phyloP scores from a whole-genome alignment of 1,284 basidiomycete genomes.

The Naganishia sp. region DNA sequence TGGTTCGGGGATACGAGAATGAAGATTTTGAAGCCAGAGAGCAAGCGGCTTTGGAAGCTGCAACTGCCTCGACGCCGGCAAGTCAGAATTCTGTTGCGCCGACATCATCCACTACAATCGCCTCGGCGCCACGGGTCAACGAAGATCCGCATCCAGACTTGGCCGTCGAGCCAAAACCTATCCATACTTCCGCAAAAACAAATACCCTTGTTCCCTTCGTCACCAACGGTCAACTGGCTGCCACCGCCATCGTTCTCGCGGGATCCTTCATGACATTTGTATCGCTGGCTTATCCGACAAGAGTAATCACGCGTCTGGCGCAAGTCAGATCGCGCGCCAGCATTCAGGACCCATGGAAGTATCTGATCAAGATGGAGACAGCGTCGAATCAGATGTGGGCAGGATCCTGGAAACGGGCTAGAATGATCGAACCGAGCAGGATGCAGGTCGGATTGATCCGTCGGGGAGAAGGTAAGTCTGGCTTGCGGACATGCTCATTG shows the following conservation, averaged over 20 bases:
- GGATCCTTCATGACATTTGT: constrained; percentile 27
- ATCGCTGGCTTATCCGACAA: constrained; percentile 21
- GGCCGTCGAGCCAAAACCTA: neutral
- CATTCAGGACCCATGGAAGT: neutral
- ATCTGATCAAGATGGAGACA: constrained; percentile 31
- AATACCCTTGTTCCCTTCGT: constrained; percentile 12
- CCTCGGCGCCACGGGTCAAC: neutral
- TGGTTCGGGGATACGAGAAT: constrained; percentile 23
- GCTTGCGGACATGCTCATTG: too few relatives aligned
- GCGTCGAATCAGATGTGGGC: constrained; percentile 29
- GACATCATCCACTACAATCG: neutral
- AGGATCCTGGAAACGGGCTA: constrained; percentile 17
- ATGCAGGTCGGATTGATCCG: constrained; percentile 24
- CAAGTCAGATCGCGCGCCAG: constrained; percentile 14
- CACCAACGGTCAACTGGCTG: constrained; percentile 24
- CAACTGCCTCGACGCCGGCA: neutral
- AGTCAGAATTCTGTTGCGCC: neutral
- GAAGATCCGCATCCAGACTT: constrained; percentile 23
- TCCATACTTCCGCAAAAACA: constrained; percentile 10
- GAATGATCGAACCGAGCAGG: constrained; percentile 16
- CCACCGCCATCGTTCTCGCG: constrained; percentile 18
- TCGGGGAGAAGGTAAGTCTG: constrained; percentile 21
- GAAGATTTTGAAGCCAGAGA: constrained; percentile 22
- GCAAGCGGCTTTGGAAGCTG: constrained; percentile 1
- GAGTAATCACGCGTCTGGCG: constrained; percentile 22